Base-by-base conservation (phyloP, 495 filamentous ascomycete genomes). In the Aspergillus incahuasiensis region DNA sequence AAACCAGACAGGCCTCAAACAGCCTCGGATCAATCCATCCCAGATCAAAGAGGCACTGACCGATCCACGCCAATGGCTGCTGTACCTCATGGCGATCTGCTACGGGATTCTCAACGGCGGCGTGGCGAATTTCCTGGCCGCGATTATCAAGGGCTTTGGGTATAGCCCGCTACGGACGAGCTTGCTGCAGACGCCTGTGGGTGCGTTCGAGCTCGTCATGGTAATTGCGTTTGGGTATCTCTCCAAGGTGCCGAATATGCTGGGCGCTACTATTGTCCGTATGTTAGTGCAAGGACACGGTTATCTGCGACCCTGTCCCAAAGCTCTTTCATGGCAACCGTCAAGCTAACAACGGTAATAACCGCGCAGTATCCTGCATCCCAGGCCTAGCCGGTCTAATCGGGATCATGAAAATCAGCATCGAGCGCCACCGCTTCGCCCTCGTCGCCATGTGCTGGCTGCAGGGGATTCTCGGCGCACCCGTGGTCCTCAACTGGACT, bases 151-250 rank as follows among this genome's bases (percentile, higher is more conserved):
- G 39, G 77, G 72, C 28, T 78, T 86, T 54, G 80, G 81, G 12
- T 87, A 82, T 57, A 74, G 64, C n/a, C 68, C 79, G 6, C 74
- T 77, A 25, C 54, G 76, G 19, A 72, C 84, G 1, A 80, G 81
- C 18, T 77, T 88, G 4, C 76, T 87, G 12, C 86, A 84, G 50
- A 83, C 82, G 53, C 83, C 85, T 2, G 84, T 81, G 35, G 85
- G 85, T 1, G 70, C 77, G 2, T 71, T 88, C 41, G 79, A 78
- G 53, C 79, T 83, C 40, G 35, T 73, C 16, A 76, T 78, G 52
- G 83, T 83, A n/a, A 47, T 47, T 30, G 44, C 44, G 44, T 47
- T 47, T 30, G 44, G 44, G 22, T 47, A 47, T 47, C 24, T 47
- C 3, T 28, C 21, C 1, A 47, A 47, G 44, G 24, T 30, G 22